Conservation (phyloP, 352 stramenopile species). For the Nothophytophthora sp. region DNA sequence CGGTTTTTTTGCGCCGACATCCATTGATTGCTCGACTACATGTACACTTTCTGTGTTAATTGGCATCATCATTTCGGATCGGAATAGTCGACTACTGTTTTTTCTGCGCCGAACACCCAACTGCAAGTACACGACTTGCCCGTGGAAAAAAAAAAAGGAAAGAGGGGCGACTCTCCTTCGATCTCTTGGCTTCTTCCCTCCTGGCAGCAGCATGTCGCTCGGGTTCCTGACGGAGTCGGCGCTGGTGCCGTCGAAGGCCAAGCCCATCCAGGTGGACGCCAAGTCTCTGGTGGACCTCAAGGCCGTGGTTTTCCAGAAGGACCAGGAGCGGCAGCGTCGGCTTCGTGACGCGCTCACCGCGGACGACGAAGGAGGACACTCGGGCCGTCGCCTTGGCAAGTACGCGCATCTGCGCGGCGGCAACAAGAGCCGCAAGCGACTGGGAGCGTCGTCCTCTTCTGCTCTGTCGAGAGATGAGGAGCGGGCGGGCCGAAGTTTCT, state of each 20-base stretch:
- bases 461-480: slow-evolving; percentile 30
- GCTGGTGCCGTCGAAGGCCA: slow-evolving; percentile 90
- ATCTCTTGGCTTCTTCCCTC: too few relatives aligned
- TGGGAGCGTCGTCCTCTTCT: neutral
- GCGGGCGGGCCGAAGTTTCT: slow-evolving; percentile 13
- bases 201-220: slow-evolving; percentile 75
- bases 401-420: slow-evolving; percentile 47
- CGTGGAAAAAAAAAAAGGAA: too few relatives aligned
- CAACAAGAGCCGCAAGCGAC: slow-evolving; percentile 33
- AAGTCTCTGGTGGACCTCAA: slow-evolving; percentile 87
- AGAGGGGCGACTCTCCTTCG: too few relatives aligned
- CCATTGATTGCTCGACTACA: too few relatives aligned
- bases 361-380: slow-evolving; percentile 8
- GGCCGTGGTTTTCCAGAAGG: slow-evolving; percentile 82
- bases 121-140: too few relatives aligned
- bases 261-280: slow-evolving; percentile 84
- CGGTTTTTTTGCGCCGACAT: too few relatives aligned
- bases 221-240: slow-evolving; percentile 93
- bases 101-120: too few relatives aligned
- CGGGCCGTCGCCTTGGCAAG: slow-evolving; percentile 22
- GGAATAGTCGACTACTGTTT: too few relatives aligned
- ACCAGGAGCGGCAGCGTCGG: slow-evolving; percentile 70
- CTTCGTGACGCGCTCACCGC: slow-evolving; percentile 39
- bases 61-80: too few relatives aligned
- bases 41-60: too few relatives aligned